Conservation (phyloP, 31 red algal genomes). For the Asparagopsis taxiformis region DNA sequence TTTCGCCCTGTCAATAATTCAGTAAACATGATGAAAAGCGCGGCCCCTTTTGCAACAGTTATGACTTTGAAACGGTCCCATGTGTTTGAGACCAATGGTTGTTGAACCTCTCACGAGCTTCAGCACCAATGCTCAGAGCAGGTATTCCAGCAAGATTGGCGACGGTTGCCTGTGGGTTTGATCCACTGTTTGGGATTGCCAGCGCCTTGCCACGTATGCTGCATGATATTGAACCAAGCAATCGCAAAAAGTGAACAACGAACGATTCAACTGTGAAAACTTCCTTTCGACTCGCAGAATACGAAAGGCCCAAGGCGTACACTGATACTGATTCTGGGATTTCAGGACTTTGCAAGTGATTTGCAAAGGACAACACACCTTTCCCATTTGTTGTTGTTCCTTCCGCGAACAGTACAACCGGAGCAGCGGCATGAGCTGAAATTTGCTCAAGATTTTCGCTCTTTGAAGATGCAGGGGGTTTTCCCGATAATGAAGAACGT, state of each 20-base stretch:
- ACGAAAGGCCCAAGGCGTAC: constrained; percentile 5
- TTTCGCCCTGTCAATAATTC: no score
- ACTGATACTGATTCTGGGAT: not conserved
- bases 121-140: constrained; percentile 19
- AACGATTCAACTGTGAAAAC: constrained; percentile 17
- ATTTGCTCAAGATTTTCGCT: not conserved
- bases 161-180: constrained; percentile 18
- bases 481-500: not conserved
- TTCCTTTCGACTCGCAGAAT: constrained; percentile 7
- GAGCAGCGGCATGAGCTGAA: constrained; percentile 11
- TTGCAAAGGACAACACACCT: constrained; percentile 42
- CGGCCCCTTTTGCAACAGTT: no score
- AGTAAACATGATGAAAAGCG: no score
- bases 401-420: constrained; percentile 51
- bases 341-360: not conserved
- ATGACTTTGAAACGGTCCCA: no score
- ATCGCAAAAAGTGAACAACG: constrained; percentile 4
- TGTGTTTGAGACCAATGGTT: constrained; percentile 32
- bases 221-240: constrained; percentile 1
- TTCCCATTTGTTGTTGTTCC: constrained; percentile 55
- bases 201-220: constrained; percentile 2
- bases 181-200: constrained; percentile 16
- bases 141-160: constrained; percentile 37
- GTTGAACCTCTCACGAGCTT: constrained; percentile 20
- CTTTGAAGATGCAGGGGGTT: not conserved